Evolutionary conservation across 108 stramenopile genomes (phyloP).

Genomic region (Nitzschia sp.): DNA sequence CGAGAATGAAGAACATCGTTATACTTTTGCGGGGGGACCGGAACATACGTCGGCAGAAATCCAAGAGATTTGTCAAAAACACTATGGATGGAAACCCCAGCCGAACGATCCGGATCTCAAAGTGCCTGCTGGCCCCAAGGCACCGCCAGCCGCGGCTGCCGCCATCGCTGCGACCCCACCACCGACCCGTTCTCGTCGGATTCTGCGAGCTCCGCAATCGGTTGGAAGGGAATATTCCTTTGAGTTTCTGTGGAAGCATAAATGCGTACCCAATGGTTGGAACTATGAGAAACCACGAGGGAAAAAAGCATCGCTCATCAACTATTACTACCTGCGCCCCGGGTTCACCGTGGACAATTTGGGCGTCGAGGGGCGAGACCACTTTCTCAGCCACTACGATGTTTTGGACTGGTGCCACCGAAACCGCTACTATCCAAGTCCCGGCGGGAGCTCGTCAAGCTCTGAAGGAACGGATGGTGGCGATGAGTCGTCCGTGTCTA

Average conservation of each 20-base stretch:
- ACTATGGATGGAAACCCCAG: conserved; percentile 7
- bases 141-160: no score
- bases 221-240: conserved; percentile 1
- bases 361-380: background rate
- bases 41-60: background rate
- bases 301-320: background rate
- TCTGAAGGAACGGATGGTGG: background rate
- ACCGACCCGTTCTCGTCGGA: no score
- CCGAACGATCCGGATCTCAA: background rate
- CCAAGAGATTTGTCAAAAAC: background rate
- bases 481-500: background rate
- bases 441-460: background rate
- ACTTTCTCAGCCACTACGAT: background rate
- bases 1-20: background rate
- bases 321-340: background rate
- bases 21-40: background rate
- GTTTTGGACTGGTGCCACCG: conserved; percentile 13
- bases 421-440: background rate
- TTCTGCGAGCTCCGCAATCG: background rate
- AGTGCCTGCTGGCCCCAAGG: no score
- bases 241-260: background rate
- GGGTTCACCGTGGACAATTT: background rate
- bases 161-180: no score
- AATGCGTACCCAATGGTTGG: background rate
- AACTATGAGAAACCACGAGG: background rate